Percentiles rank a stretch among this genome's conserved stretches.
phyloP scores from a whole-genome alignment of 371 early-diverging fungal species.

The Mortierella sp. region DNA sequence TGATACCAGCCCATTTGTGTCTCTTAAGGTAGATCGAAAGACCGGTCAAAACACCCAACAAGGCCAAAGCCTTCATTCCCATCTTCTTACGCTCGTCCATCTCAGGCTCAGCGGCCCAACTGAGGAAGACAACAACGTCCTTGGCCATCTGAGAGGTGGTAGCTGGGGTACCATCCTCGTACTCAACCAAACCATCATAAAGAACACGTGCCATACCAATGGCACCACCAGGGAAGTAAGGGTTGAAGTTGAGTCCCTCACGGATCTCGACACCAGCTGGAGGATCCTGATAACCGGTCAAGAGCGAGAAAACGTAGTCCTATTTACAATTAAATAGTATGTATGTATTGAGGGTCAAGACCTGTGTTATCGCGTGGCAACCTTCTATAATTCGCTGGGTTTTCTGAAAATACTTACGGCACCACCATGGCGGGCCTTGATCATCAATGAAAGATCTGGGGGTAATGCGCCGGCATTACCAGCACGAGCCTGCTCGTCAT shows the following conservation, averaged over 20 bases:
- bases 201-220: conserved; percentile 97
- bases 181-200: conserved; percentile 96
- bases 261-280: conserved; percentile 96
- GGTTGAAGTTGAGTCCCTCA: conserved; percentile 94
- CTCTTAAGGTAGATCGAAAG: conserved; percentile 84
- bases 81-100: conserved; percentile 96
- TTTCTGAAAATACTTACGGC: conserved; percentile 67
- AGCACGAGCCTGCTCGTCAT: conserved; percentile 97
- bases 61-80: conserved; percentile 89
- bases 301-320: conserved; percentile 96
- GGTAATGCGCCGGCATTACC: conserved; percentile 97
- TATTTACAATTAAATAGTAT: conserved; percentile 27
- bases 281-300: conserved; percentile 96
- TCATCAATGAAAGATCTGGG: conserved; percentile 96
- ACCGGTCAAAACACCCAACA: conserved; percentile 65
- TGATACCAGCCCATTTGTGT: conserved; percentile 83
- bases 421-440: conserved; percentile 96
- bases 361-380: not conserved
- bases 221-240: conserved; percentile 99
- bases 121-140: conserved; percentile 94
- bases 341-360: not conserved
- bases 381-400: not conserved
- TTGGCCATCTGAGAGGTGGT: conserved; percentile 98
- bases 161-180: conserved; percentile 98
- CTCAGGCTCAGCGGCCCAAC: conserved; percentile 97